Conservation (phyloP, 176 grass and related monocot species). For the Cenchrus americanus region DNA sequence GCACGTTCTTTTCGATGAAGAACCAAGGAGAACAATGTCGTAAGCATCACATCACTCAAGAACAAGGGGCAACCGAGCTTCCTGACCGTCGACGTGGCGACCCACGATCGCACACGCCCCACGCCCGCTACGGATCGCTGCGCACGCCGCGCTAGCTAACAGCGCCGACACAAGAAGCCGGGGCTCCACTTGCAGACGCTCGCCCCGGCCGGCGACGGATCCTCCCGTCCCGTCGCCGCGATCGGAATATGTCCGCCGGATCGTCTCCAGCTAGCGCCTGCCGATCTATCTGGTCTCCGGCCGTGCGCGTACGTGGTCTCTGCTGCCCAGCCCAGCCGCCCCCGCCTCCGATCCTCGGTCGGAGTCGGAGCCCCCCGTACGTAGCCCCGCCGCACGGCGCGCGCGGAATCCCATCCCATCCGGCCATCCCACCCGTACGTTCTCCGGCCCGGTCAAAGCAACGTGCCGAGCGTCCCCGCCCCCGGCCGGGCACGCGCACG, state of each 20-base stretch:
- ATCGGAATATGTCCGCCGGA: conserved; percentile 45
- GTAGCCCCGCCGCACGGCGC: neutral
- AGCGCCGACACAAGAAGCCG: neutral
- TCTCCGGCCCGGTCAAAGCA: neutral
- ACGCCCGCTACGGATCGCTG: neutral
- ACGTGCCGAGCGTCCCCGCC: neutral
- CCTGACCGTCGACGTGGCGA: neutral
- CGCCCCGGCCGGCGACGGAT: neutral
- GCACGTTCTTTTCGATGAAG: too few relatives aligned
- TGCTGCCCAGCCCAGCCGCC: neutral
- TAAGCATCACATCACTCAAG: too few relatives aligned
- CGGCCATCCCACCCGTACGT: neutral
- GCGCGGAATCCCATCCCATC: neutral
- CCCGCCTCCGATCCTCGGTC: too few relatives aligned
- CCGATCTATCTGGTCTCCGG: conserved; percentile 18
- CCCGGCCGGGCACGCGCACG: neutral
- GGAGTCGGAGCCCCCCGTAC: neutral
- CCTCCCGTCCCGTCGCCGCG: conserved; percentile 35
- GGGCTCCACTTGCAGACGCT: neutral
- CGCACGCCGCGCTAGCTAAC: neutral
- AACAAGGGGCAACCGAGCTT: too few relatives aligned
- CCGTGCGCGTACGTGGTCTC: neutral
- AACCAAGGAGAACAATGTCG: too few relatives aligned
- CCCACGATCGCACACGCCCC: neutral
- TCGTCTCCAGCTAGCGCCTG: neutral